Percentiles rank a stretch among this genome's conserved stretches.
These are phyloP conservation scores for Dimargaris cristalligena DNA, from an alignment of 192 early-diverging fungal genomes.

Conservation along the genomic window DNA sequence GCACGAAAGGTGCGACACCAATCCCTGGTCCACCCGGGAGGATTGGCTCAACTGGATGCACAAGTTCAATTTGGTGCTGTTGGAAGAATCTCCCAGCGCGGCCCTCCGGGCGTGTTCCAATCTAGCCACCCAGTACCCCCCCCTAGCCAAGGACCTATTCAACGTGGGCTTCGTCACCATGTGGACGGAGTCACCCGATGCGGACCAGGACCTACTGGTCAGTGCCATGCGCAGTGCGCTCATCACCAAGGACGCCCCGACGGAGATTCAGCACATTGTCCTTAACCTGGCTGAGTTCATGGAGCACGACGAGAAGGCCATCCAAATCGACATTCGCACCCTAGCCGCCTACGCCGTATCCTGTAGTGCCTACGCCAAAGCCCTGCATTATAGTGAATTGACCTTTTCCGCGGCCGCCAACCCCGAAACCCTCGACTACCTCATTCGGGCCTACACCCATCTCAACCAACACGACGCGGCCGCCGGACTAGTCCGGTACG, in stretches of 20 bases:
- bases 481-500: slow-evolving; percentile 81
- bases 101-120: slow-evolving; percentile 78
- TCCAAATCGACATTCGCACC: slow-evolving; percentile 83
- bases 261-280: slow-evolving; percentile 78
- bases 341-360: slow-evolving; percentile 77
- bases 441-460: slow-evolving; percentile 88
- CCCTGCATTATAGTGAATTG: slow-evolving; percentile 94
- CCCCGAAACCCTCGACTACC: slow-evolving; percentile 69
- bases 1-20: slow-evolving; percentile 75
- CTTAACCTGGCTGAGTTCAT: slow-evolving; percentile 95
- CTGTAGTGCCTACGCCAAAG: slow-evolving; percentile 93
- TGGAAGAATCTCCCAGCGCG: slow-evolving; percentile 93
- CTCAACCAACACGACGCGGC: slow-evolving; percentile 94
- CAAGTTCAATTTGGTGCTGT: slow-evolving; percentile 71
- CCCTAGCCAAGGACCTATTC: slow-evolving; percentile 76
- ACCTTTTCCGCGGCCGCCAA: slow-evolving; percentile 75
- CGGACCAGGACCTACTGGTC: slow-evolving; percentile 80
- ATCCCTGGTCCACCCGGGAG: slow-evolving; percentile 71
- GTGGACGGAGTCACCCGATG: slow-evolving; percentile 82
- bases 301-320: slow-evolving; percentile 92
- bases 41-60: slow-evolving; percentile 96
- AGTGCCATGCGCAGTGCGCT: slow-evolving; percentile 65
- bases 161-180: slow-evolving; percentile 96
- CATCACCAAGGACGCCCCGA: slow-evolving; percentile 63
- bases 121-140: slow-evolving; percentile 62